Percentiles rank a stretch among this genome's conserved stretches.
Conservation (phyloP, 2,329 filamentous ascomycete genomes). For the Escovopsis weberi region DNA sequence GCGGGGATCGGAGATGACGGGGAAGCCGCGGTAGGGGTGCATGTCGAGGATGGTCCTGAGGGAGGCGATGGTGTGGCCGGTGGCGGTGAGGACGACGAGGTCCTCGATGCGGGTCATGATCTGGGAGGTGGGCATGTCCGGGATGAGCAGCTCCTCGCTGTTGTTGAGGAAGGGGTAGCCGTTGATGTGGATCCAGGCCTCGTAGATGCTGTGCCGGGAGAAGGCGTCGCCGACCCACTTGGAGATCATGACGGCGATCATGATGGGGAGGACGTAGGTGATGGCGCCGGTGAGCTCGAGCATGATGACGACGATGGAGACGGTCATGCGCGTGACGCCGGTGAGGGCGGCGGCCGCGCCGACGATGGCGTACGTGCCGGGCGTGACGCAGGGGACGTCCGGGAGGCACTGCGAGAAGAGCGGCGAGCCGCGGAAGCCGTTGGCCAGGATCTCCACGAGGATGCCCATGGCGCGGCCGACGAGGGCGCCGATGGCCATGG, state of each 20-base stretch:
- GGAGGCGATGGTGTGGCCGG: constrained; percentile 71
- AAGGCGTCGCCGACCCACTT: constrained; percentile 98
- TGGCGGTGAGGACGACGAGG: constrained; percentile 72
- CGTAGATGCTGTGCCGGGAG: constrained; percentile 85
- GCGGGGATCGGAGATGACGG: constrained; percentile 65
- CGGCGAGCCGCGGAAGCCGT: constrained; percentile 44
- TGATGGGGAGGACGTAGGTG: constrained; percentile 93
- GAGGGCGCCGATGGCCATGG: constrained; percentile 88
- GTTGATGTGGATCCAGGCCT: constrained; percentile 93
- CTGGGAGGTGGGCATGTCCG: constrained; percentile 71
- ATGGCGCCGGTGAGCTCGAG: constrained; percentile 95
- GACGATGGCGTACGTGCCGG: constrained; percentile 91
- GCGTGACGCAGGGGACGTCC: constrained; percentile 77
- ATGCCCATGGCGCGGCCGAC: constrained; percentile 83
- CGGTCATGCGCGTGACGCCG: constrained; percentile 89
- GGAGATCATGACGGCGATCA: constrained; percentile 95
- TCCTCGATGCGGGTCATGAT: constrained; percentile 92
- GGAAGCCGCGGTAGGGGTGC: constrained; percentile 79
- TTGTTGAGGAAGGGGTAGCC: constrained; percentile 94
- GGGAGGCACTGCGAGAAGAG: constrained; percentile 60
- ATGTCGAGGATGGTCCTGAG: constrained; percentile 56
- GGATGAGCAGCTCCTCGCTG: constrained; percentile 63
- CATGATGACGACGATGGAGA: constrained; percentile 98
- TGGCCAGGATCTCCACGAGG: constrained; percentile 76
- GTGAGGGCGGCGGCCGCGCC: constrained; percentile 89